Base-by-base conservation (phyloP, 108 stramenopile species). In the Fistulifera pelliculosa region DNA sequence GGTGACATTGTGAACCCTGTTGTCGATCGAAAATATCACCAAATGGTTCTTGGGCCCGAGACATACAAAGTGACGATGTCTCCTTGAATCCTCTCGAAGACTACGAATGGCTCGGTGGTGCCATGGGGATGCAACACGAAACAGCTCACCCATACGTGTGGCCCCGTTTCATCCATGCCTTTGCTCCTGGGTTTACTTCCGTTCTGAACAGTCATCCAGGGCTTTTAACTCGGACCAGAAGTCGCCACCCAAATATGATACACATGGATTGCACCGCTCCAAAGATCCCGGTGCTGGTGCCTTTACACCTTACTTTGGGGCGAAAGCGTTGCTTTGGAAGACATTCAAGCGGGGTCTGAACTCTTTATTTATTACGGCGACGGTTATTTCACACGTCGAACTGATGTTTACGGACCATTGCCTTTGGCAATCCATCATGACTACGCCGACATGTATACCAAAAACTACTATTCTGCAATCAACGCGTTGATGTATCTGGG, bases 311-410 rank as follows among this genome's bases (percentile, higher is more conserved):
- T 80, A 78, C 61, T n/a, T 44, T 15, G 53, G 52, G 51, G 71
- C 0, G 1, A 16, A 0, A 4, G 6, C 6, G 11, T 45, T 58
- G 64, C 31, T 17, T 42, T 22, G 63, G 58, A 51, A 45, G n/a
- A 38, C 38, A 79, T 81, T 18, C 64, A 64, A 27, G 64, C 77
- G 21, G 80, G 79, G 0, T 71, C 70, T 47, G 83, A 85, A 60
- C 45, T 81, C 8, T 72, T 75, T 26, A 58, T 65, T 24, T 59
- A 74, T 54, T 85, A 85, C 54, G 84, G 79, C 38, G 58, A 77
- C 42, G 7, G 7, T 3, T 45, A 45, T 21, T 45, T 45, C 11
- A 4, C 7, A 45, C 19, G 4, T 21, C 16, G 21, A 11, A 35
- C 31, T 3, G 8, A 35, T 3, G 8, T 35, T 35, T 35, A 35